Percentiles rank a stretch among this genome's conserved stretches.
These are phyloP conservation scores for Kodamaea derodonti DNA, from an alignment of 1,139 yeast genomes.

Conservation along the genomic window DNA sequence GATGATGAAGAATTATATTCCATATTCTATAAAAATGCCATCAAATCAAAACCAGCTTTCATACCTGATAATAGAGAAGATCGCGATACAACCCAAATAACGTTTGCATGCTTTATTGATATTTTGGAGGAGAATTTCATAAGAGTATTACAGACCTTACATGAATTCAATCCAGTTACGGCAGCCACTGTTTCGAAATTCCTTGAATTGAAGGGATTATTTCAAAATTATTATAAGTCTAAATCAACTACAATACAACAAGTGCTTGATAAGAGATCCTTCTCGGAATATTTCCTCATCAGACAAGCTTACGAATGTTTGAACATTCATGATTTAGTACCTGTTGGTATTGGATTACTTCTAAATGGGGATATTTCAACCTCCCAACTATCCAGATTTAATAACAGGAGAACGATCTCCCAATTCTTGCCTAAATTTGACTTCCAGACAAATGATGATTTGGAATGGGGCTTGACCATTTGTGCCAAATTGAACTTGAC, in stretches of 20 bases:
- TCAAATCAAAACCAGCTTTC: constrained; percentile 29
- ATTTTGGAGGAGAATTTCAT: constrained; percentile 57
- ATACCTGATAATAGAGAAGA: constrained; percentile 16
- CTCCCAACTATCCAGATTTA: constrained; percentile 16
- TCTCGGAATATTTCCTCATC: constrained; percentile 59
- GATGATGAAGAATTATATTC: constrained; percentile 32
- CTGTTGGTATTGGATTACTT: constrained; percentile 62
- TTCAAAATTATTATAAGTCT: constrained; percentile 43
- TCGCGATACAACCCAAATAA: constrained; percentile 28
- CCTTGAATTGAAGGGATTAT: constrained; percentile 60
- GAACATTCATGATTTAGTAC: constrained; percentile 48
- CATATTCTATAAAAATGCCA: constrained; percentile 33
- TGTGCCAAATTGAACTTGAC: constrained; percentile 44
- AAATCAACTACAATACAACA: constrained; percentile 8
- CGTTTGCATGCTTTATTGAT: constrained; percentile 60
- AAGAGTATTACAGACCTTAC: constrained; percentile 57
- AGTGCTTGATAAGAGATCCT: constrained; percentile 29
- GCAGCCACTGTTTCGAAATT: constrained; percentile 65
- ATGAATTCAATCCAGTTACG: constrained; percentile 60
- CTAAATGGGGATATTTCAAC: constrained; percentile 26
- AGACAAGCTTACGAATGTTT: constrained; percentile 59
- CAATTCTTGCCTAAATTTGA: constrained; percentile 59
- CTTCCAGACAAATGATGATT: constrained; percentile 64
- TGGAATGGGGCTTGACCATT: constrained; percentile 72
- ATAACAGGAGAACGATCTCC: constrained; percentile 47